Percentiles rank a stretch among this genome's conserved stretches.
These are phyloP conservation scores for Pistacia vera DNA, from an alignment of 345 rosid species.

Conservation along the genomic window DNA sequence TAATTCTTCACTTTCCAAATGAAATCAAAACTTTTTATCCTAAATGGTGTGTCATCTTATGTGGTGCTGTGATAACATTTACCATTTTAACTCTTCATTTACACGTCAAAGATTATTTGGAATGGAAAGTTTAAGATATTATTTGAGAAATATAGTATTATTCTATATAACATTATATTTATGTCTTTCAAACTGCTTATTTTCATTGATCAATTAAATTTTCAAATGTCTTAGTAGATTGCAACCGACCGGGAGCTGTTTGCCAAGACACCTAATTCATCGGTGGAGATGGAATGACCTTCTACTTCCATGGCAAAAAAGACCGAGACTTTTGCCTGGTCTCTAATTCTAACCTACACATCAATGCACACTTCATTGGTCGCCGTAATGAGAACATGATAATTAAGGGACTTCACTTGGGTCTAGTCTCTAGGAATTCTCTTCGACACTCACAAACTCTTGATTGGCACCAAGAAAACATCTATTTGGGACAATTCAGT, in stretches of 20 bases:
- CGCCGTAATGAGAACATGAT: slow-evolving; percentile 30
- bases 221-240: slow-evolving; percentile 20
- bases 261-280: slow-evolving; percentile 55
- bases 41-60: too few relatives aligned
- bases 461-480: slow-evolving; percentile 12
- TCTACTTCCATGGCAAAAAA: slow-evolving; percentile 62
- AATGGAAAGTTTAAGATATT: too few relatives aligned
- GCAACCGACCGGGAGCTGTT: slow-evolving; percentile 53
- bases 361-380: slow-evolving; percentile 55
- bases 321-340: slow-evolving; percentile 47
- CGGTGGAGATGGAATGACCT: slow-evolving; percentile 51
- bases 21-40: too few relatives aligned
- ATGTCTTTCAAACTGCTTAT: neutral
- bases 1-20: too few relatives aligned
- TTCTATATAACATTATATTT: too few relatives aligned
- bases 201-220: neutral
- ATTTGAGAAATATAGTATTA: too few relatives aligned
- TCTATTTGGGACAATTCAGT: slow-evolving; percentile 13
- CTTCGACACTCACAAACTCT: slow-evolving; percentile 28
- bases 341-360: slow-evolving; percentile 53
- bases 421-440: slow-evolving; percentile 49
- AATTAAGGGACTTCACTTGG: slow-evolving; percentile 56
- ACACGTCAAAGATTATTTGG: too few relatives aligned
- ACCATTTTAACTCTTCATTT: too few relatives aligned
- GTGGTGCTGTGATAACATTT: too few relatives aligned